phyloP scores from a whole-genome alignment of 768 basidiomycete species.

The Aureoboletus auriporus region DNA sequence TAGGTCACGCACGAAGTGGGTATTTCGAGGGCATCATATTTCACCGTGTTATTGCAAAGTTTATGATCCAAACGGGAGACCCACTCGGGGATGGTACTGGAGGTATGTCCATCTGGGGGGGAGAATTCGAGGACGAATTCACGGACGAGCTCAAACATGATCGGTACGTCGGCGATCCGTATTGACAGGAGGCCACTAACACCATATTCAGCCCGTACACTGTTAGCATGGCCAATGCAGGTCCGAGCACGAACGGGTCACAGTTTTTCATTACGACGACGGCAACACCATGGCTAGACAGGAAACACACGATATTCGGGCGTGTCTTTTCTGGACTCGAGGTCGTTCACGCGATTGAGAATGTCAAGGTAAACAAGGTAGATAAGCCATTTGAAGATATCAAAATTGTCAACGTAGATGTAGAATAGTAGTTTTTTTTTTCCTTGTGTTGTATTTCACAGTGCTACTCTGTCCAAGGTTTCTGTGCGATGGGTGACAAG shows the following conservation, averaged over 20 bases:
- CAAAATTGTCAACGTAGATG: constrained; percentile 78
- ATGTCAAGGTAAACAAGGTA: constrained; percentile 76
- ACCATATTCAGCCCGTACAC: constrained; percentile 72
- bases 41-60: constrained; percentile 97
- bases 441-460: constrained; percentile 28
- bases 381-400: constrained; percentile 95
- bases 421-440: constrained; percentile 44
- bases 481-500: constrained; percentile 32
- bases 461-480: constrained; percentile 44
- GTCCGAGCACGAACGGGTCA: constrained; percentile 86
- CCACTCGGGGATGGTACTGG: constrained; percentile 94
- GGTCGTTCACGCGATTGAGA: constrained; percentile 89
- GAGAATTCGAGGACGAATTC: constrained; percentile 93
- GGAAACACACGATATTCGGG: constrained; percentile 91
- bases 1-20: constrained; percentile 82
- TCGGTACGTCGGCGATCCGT: constrained; percentile 44
- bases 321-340: constrained; percentile 84
- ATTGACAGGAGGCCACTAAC: constrained; percentile 1
- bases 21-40: constrained; percentile 94
- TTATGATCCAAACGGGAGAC: constrained; percentile 97
- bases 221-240: constrained; percentile 93
- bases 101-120: constrained; percentile 86
- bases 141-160: constrained; percentile 87
- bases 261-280: constrained; percentile 99
- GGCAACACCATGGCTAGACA: constrained; percentile 90